phyloP scores from a whole-genome alignment of 371 early-diverging fungal species.

The Coemansia sp. region DNA sequence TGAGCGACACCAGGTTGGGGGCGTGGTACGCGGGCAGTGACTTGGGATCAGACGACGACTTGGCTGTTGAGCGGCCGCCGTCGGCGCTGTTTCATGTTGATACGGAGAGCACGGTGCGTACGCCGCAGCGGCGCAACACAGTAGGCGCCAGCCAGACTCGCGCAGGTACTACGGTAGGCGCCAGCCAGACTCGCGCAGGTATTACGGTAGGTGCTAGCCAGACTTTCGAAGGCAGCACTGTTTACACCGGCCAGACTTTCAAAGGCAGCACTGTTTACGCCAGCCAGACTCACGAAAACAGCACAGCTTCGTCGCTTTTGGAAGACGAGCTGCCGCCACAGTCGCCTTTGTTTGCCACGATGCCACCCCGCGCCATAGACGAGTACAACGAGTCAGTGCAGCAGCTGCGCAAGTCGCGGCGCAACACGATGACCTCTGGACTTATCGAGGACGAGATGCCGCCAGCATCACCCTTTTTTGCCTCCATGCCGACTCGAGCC shows the following conservation, averaged over 20 bases:
- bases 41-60: not conserved
- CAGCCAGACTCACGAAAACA: no score
- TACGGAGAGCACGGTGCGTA: not conserved
- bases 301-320: conserved; percentile 17
- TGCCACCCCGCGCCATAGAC: conserved; percentile 21
- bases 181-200: not conserved
- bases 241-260: not conserved
- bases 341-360: conserved; percentile 39
- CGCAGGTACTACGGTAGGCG: not conserved
- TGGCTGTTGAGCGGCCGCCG: conserved; percentile 28
- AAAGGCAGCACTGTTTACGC: no score
- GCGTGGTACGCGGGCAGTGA: not conserved
- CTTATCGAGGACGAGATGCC: conserved; percentile 37
- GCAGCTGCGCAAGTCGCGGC: conserved; percentile 19
- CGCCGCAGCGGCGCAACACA: not conserved
- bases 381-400: conserved; percentile 28
- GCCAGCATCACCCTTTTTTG: conserved; percentile 41
- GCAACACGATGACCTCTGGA: conserved; percentile 2
- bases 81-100: conserved; percentile 19
- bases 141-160: not conserved
- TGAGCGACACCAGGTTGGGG: not conserved
- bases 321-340: conserved; percentile 40
- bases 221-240: not conserved
- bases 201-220: not conserved
- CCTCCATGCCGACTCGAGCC: conserved; percentile 24